phyloP scores from a whole-genome alignment of 352 stramenopile species.

The Globisporangium nodosum region DNA sequence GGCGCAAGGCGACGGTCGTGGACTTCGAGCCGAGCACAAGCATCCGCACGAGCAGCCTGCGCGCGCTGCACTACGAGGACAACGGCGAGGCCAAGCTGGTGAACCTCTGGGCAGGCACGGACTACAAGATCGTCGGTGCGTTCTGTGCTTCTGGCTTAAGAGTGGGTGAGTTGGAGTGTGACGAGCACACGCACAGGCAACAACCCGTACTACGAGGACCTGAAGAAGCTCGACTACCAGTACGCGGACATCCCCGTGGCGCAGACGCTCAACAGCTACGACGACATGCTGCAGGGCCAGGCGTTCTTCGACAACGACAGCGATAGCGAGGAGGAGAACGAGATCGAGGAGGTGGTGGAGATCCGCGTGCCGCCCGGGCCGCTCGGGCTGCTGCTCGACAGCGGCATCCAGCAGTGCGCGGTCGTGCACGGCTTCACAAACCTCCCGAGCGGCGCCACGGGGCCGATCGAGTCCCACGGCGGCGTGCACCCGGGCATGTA shows the following conservation, averaged over 20 bases:
- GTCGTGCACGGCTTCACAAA: slow-evolving; percentile 81
- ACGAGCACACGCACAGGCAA: slow-evolving; percentile 5
- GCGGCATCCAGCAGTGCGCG: slow-evolving; percentile 69
- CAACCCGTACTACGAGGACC: slow-evolving; percentile 69
- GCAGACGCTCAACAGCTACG: slow-evolving; percentile 30
- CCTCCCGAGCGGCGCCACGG: slow-evolving; percentile 47
- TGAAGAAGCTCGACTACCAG: slow-evolving; percentile 66
- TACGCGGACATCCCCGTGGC: slow-evolving; percentile 58
- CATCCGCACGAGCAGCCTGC: slow-evolving; percentile 67
- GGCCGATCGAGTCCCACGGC: slow-evolving; percentile 56
- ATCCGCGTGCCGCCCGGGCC: slow-evolving; percentile 65
- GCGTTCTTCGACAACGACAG: slow-evolving; percentile 82
- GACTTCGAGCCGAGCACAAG: slow-evolving; percentile 76
- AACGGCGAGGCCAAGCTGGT: slow-evolving; percentile 69
- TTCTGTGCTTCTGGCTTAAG: background rate
- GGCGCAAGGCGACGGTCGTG: slow-evolving; percentile 68
- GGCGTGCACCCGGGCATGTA: slow-evolving; percentile 75
- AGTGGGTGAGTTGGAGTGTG: background rate
- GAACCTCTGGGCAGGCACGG: slow-evolving; percentile 75
- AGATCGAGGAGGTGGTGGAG: slow-evolving; percentile 74
- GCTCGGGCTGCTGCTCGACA: slow-evolving; percentile 70
- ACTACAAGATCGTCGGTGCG: slow-evolving; percentile 76
- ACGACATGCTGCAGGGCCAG: slow-evolving; percentile 62
- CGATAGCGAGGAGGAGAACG: slow-evolving; percentile 72
- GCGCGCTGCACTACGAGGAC: slow-evolving; percentile 77